Base-by-base conservation (phyloP, 306 rosid species). In the Crataegus laevigata region DNA sequence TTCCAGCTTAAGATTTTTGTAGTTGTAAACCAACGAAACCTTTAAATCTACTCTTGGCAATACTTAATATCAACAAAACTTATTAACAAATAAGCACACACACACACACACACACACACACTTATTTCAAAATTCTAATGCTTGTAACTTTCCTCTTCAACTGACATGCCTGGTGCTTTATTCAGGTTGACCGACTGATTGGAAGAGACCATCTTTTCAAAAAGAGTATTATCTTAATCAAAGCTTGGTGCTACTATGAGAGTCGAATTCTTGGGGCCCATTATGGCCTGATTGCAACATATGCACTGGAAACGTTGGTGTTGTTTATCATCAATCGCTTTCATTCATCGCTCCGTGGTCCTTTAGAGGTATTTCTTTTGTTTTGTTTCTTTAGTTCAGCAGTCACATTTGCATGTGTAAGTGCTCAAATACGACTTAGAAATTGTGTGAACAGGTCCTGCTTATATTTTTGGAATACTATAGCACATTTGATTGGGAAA, bases 241-340 rank as follows among this genome's bases (percentile, higher is more conserved):
- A 89, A 81, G 85, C 96, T 8, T 91, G 96, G 96, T 87, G 89
- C 87, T 91, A 85, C 76, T 87, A 91, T 78, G 93, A 91, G 81
- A 87, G 93, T 78, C 87, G 92, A 71, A 82, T 86, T 77, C 92
- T 91, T 29, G 96, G 92, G 59, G 86, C 90, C 78, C 87, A 77
- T 65, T 81, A 83, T 81, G 92, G 94, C 73, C 63, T 91, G 80
- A 28, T 91, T 34, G 86, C 94, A 74, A 81, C 96, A 51, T 91
- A 91, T 80, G 96, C 90, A 8, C 73, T 89, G 18, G 96, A 91
- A 74, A 80, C 80, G 19, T 52, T 91, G 68, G 96, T 91, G 73
- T 72, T 91, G 73, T 84, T 81, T 63, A 74, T 91, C 68, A 71
- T 91, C 58, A 89, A 89, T 74, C 75, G 75, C 62, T 91, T 75